Base-by-base conservation (phyloP, 352 stramenopile species). In the Phytophthora pini region DNA sequence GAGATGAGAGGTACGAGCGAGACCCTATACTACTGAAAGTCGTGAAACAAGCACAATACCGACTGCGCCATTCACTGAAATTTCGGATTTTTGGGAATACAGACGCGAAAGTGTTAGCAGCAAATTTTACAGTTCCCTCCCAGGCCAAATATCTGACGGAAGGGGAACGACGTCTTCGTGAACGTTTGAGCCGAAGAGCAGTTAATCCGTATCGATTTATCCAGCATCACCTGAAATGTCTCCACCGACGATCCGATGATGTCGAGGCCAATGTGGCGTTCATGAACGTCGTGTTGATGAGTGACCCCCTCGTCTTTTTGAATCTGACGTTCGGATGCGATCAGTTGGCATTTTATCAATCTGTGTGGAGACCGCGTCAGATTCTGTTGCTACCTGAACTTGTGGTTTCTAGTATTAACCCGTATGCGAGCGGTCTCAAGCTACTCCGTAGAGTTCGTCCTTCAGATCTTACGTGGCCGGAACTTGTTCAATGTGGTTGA, bases 1-100 rank as follows among this genome's bases (percentile, higher is more conserved):
- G 41, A 53, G 54, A 76, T 20, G 36, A 65, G 15, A 34, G 29
- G 29, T 34, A 10, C 9, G 29, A 10, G 29, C 29, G 29, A 34
- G 29, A 10, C 29, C 29, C 29, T 9, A 0, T 34, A 34, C 29
- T 34, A 1, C 29, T 34, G 29, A 34, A 34, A 34, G 29, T 34
- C 29, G 29, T 34, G 29, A 34, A 34, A 34, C 29, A 34, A 10
- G 6, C 29, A 3, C 29, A 34, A 34, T 11, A 34, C 7, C 17
- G 48, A 27, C 32, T 44, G 3, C 48, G 34, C 26, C 17, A 11
- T 36, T 27, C 39, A 45, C 10, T 22, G 11, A 29, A 41, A 36
- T 38, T 34, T 5, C 9, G 29, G 29, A 34, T 34, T 11, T 34
- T 34, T 34, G 29, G 29, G 7, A 34, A 34, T 10, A 10, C 29